Evolutionary conservation across 2,329 filamentous ascomycete genomes (phyloP), one percentile per base, ranked within the genome.

Genomic region (Elsinoe necatrix): DNA sequence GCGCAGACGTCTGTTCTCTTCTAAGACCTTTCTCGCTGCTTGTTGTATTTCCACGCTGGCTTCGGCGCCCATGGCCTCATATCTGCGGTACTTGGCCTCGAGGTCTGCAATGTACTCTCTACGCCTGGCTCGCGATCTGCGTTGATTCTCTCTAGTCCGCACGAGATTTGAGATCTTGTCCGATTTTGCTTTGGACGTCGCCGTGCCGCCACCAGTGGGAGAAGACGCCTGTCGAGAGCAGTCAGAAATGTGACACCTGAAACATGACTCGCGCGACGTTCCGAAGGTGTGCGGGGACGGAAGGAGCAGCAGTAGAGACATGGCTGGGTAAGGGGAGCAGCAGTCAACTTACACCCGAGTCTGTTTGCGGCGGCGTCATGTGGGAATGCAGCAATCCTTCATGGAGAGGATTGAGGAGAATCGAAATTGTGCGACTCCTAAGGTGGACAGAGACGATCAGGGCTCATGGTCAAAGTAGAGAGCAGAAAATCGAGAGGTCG

Each of bases 61-160:
- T 64, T 85, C 79, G 50, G 86, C 77, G 16, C 86, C 86, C 29
- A 79, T 73, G 35, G 80, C 74, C 67, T 89, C 84, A 66, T 80
- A 87, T 54, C 73, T 71, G 47, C 82, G 79, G 57, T 85, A 71
- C 59, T 81, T 82, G 55, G 77, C 73, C 69, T 90, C 85, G 25
- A 89, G 77, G 56, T 86, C 83, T 60, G 82, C 75, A 37, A 89
- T 72, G 66, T 90, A 89, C 65, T 88, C 85, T 72, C 86, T 87
- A 61, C 83, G 79, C 34, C 86, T 79, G 45, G 85, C 85, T 55
- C 87, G 82, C n/a, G 84, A 88, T 60, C 86, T 82, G 57, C 86
- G 78, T 67, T 90, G 87, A 64, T 90, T 91, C 64, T 90, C 84
- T 61, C 86, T 80, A 62, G 89, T 84, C 58, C 86, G 83, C 47